These are phyloP conservation scores for Collybia mongolica DNA, from an alignment of 768 basidiomycete genomes.

Conservation along the genomic window DNA sequence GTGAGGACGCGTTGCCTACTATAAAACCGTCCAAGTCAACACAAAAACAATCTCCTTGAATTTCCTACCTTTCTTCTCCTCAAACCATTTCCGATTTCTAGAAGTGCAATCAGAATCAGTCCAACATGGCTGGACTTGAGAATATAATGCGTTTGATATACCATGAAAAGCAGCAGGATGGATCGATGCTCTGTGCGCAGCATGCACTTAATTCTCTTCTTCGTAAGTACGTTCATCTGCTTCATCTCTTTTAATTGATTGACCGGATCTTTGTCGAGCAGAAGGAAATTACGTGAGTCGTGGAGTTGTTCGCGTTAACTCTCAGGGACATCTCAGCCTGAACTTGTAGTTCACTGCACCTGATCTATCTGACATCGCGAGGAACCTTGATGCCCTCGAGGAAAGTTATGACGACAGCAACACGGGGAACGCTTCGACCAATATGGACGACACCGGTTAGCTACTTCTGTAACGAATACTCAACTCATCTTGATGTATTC, in stretches of 20 bases:
- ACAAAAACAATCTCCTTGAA: background rate
- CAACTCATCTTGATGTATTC: background rate
- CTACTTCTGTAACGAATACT: background rate
- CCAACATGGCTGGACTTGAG: conserved; percentile 58
- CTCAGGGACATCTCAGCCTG: background rate
- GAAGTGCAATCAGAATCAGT: too few relatives aligned
- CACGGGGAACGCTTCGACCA: conserved; percentile 47
- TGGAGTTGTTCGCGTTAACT: background rate
- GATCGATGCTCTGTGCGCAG: conserved; percentile 86
- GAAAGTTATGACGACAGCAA: conserved; percentile 51
- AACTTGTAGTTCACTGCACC: conserved; percentile 67
- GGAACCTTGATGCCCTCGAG: conserved; percentile 66
- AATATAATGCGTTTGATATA: conserved; percentile 58
- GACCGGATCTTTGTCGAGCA: conserved; percentile 13
- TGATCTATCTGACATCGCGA: conserved; percentile 75
- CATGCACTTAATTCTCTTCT: conserved; percentile 82
- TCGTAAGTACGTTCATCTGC: conserved; percentile 45
- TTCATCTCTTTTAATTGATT: conserved; percentile 4
- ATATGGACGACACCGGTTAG: conserved; percentile 90
- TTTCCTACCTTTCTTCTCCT: background rate
- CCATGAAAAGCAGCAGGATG: conserved; percentile 74
- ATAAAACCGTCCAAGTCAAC: background rate
- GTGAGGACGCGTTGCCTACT: background rate
- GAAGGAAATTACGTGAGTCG: conserved; percentile 44
- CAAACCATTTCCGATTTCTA: background rate